Percentiles rank a stretch among this genome's conserved stretches.
Evolutionary conservation across 768 basidiomycete species (phyloP).

Genomic region (Boletus pseudopeckii): DNA sequence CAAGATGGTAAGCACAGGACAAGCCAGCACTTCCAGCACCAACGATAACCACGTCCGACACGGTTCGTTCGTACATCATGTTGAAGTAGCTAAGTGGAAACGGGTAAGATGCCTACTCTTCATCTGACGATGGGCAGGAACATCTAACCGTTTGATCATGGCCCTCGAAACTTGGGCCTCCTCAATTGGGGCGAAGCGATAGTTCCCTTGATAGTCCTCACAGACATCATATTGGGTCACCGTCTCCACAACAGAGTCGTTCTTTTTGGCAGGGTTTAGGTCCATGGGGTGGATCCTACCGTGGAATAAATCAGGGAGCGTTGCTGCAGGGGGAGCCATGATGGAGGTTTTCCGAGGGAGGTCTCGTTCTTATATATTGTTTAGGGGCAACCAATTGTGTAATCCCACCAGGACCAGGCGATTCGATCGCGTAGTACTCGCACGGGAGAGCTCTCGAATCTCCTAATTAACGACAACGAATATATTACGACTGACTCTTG

Average conservation of each 20-base stretch:
- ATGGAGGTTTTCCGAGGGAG: neutral
- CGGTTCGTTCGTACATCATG: conserved; percentile 67
- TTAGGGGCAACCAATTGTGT: no score
- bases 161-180: conserved; percentile 75
- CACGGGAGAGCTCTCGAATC: no score
- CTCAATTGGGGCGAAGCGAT: conserved; percentile 68
- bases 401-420: no score
- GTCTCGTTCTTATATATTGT: neutral
- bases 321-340: conserved; percentile 40
- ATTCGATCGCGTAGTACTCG: no score
- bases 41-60: conserved; percentile 76
- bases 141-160: conserved; percentile 65
- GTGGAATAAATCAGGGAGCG: no score
- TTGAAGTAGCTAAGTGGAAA: conserved; percentile 57
- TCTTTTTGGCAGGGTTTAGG: conserved; percentile 24
- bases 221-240: conserved; percentile 18
- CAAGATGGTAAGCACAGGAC: conserved; percentile 72
- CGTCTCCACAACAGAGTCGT: conserved; percentile 6
- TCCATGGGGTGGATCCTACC: no score
- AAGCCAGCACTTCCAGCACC: conserved; percentile 70
- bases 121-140: neutral
- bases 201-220: conserved; percentile 53
- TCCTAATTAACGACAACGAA: no score
- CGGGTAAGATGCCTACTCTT: neutral
- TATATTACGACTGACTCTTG: no score